Conservation (phyloP, 2,329 filamentous ascomycete species). For the Clonostachys byssicola region DNA sequence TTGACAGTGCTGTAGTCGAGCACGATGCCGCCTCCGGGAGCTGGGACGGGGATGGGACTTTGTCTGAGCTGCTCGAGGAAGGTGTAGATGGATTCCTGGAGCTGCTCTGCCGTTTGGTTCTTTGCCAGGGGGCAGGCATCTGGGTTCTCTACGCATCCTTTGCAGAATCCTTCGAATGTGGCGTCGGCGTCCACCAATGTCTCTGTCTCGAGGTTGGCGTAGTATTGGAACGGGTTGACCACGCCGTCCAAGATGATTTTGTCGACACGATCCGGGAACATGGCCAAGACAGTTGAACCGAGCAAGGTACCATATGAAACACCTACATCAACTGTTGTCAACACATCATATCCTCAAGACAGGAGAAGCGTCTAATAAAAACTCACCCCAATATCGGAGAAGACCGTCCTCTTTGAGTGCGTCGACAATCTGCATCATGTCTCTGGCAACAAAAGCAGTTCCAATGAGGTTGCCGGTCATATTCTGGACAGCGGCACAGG, state of each 20-base stretch:
- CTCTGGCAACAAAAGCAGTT: slow-evolving; percentile 35
- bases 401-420: slow-evolving; percentile 29
- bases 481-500: slow-evolving; percentile 12
- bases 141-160: slow-evolving; percentile 15
- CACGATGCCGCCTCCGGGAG: slow-evolving; percentile 4
- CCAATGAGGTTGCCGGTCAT: slow-evolving; percentile 28
- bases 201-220: slow-evolving; percentile 14
- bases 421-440: slow-evolving; percentile 38
- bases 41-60: slow-evolving; percentile 13
- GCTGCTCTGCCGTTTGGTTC: slow-evolving; percentile 21
- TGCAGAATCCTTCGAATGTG: slow-evolving; percentile 18
- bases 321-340: slow-evolving; percentile 12
- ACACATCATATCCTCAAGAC: too few relatives aligned
- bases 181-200: slow-evolving; percentile 15
- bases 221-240: slow-evolving; percentile 23
- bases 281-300: slow-evolving; percentile 28
- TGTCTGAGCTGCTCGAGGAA: slow-evolving; percentile 17
- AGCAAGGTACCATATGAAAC: slow-evolving; percentile 34
- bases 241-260: slow-evolving; percentile 30
- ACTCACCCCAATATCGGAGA: slow-evolving; percentile 25
- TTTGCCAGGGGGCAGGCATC: slow-evolving; percentile 18
- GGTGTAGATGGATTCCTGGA: slow-evolving; percentile 23
- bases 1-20: slow-evolving; percentile 17
- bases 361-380: not conserved
- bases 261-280: slow-evolving; percentile 35